A percentile compares a stretch with the other conserved stretches of the same genome.
Conservation (phyloP, 768 basidiomycete genomes). For the Termitomyces sp. region DNA sequence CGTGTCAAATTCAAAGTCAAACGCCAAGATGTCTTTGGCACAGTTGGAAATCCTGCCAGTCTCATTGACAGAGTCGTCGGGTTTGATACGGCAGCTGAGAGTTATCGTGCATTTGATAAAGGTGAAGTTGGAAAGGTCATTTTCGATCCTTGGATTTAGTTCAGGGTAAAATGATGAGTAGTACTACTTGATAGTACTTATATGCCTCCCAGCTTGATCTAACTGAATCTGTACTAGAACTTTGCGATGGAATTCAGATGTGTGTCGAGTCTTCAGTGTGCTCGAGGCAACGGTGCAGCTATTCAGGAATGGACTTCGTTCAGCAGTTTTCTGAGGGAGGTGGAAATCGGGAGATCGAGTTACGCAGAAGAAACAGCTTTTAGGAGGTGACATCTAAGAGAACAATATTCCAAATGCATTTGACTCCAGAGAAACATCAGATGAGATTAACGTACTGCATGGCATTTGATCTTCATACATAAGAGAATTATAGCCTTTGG, state of each 20-base stretch:
- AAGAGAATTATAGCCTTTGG: no score
- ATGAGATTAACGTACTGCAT: no score
- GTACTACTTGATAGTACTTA: neutral
- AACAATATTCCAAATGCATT: neutral
- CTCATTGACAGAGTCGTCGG: constrained; percentile 68
- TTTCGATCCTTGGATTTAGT: constrained; percentile 67
- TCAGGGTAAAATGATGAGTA: neutral
- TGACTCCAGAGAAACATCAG: no score
- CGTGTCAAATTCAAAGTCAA: constrained; percentile 34
- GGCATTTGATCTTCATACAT: no score
- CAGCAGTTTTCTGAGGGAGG: no score
- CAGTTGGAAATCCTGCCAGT: constrained; percentile 56
- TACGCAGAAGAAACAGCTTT: no score
- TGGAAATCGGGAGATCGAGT: no score
- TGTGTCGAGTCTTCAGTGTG: neutral
- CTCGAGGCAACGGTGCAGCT: neutral
- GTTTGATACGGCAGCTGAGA: constrained; percentile 51
- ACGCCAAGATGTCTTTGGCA: constrained; percentile 71
- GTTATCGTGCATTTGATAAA: constrained; percentile 68
- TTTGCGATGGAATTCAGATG: neutral
- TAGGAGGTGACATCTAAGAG: neutral
- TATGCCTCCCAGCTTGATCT: neutral
- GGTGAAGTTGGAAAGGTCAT: constrained; percentile 72
- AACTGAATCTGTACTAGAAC: neutral
- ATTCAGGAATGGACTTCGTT: no score